Evolutionary conservation across 768 basidiomycete species (phyloP).

Genomic region (Panus rudis): DNA sequence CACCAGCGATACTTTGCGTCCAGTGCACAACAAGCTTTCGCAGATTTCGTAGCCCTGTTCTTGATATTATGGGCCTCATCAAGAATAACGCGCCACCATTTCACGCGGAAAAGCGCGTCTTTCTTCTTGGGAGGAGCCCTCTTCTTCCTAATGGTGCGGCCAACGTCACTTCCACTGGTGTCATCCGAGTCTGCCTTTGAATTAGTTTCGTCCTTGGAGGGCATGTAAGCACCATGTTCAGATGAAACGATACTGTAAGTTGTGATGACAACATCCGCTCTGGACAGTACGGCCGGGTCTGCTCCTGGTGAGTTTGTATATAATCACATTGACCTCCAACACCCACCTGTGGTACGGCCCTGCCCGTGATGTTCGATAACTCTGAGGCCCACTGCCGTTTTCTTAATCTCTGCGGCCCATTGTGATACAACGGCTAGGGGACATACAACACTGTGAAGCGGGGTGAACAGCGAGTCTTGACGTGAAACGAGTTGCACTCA

Average conservation of each 20-base stretch:
- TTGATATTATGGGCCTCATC: slow-evolving; percentile 61
- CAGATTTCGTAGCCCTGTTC: slow-evolving; percentile 35
- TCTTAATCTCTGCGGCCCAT: slow-evolving; percentile 82
- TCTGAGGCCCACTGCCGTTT: slow-evolving; percentile 55
- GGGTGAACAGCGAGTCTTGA: background rate
- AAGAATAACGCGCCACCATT: slow-evolving; percentile 82
- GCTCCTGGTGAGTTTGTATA: background rate
- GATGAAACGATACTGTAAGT: slow-evolving; percentile 82
- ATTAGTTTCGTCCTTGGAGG: slow-evolving; percentile 51
- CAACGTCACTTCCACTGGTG: slow-evolving; percentile 26
- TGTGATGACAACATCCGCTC: slow-evolving; percentile 72
- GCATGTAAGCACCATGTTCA: slow-evolving; percentile 53
- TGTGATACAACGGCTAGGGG: slow-evolving; percentile 85
- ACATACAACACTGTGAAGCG: slow-evolving; percentile 64
- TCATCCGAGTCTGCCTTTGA: slow-evolving; percentile 25
- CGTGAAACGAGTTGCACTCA: slow-evolving; percentile 28
- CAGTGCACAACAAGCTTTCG: slow-evolving; percentile 34
- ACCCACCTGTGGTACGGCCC: slow-evolving; percentile 58
- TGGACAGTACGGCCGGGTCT: slow-evolving; percentile 51
- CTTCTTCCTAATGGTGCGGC: slow-evolving; percentile 36
- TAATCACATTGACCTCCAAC: background rate
- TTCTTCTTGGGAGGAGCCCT: slow-evolving; percentile 41
- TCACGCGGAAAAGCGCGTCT: slow-evolving; percentile 66
- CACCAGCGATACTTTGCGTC: slow-evolving; percentile 44
- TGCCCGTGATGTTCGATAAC: slow-evolving; percentile 85